phyloP scores from a whole-genome alignment of 1,284 basidiomycete genomes.

The Termitomyces sp. region DNA sequence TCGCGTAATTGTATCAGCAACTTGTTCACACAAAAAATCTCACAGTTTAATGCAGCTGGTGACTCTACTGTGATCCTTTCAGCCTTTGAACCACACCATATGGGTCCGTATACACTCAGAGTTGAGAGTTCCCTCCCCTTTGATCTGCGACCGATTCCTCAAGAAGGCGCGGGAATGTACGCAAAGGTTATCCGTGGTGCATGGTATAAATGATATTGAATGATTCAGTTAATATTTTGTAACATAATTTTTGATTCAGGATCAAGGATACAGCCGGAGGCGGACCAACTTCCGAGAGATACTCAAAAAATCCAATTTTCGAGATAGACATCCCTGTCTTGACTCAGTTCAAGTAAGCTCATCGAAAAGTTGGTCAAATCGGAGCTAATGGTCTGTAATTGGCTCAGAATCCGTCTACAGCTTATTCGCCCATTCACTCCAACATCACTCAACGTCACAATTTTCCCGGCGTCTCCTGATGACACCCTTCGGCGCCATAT shows the following conservation, averaged over 20 bases:
- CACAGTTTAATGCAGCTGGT: constrained; percentile 46
- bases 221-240: not conserved
- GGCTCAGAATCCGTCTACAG: constrained; percentile 60
- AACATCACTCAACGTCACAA: constrained; percentile 53
- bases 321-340: constrained; percentile 51
- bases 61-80: constrained; percentile 82
- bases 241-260: constrained; percentile 33
- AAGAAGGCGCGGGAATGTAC: constrained; percentile 93
- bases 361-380: not conserved
- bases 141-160: constrained; percentile 72
- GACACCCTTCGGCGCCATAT: constrained; percentile 39
- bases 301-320: constrained; percentile 65
- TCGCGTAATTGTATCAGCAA: constrained; percentile 39
- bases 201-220: constrained; percentile 49
- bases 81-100: constrained; percentile 70
- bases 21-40: not conserved
- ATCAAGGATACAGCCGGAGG: constrained; percentile 53
- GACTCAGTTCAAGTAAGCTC: constrained; percentile 57
- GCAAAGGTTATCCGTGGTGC: constrained; percentile 55
- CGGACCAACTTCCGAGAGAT: constrained; percentile 57
- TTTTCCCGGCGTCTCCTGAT: constrained; percentile 38
- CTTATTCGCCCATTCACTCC: constrained; percentile 40
- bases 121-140: constrained; percentile 62
- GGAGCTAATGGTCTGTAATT: not conserved
- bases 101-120: constrained; percentile 59